phyloP scores from a whole-genome alignment of 192 early-diverging fungal species.

The Podila clonocystis region DNA sequence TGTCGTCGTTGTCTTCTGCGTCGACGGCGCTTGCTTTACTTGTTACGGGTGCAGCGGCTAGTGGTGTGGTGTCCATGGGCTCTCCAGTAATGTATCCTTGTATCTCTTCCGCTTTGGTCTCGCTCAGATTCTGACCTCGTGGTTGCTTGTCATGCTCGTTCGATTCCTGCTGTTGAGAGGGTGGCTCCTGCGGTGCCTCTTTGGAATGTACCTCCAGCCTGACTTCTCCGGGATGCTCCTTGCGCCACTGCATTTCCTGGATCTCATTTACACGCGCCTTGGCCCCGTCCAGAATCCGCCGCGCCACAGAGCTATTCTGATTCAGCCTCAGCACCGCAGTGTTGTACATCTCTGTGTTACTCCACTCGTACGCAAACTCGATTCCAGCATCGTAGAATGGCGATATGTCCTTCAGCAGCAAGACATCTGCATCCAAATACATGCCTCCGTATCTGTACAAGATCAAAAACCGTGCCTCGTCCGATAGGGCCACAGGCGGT shows the following conservation, averaged over 20 bases:
- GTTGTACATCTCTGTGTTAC: slow-evolving; percentile 43
- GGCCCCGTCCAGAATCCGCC: slow-evolving; percentile 44
- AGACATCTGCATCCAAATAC: slow-evolving; percentile 50
- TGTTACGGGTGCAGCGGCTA: background rate
- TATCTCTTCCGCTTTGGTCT: no score
- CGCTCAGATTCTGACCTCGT: no score
- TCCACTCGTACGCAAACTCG: slow-evolving; percentile 55
- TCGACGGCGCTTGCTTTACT: background rate
- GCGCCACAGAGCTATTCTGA: slow-evolving; percentile 21
- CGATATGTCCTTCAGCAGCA: slow-evolving; percentile 45
- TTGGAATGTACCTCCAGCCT: background rate
- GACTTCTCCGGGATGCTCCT: background rate
- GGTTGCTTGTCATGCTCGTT: no score
- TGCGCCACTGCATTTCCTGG: background rate
- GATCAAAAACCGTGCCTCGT: slow-evolving; percentile 50
- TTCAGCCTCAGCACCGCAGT: slow-evolving; percentile 37
- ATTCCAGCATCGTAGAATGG: slow-evolving; percentile 36
- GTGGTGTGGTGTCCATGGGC: background rate
- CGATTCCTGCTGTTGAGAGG: background rate
- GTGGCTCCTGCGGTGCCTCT: background rate
- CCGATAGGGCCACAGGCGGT: slow-evolving; percentile 33
- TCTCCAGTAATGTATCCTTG: background rate
- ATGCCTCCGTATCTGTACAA: slow-evolving; percentile 49
- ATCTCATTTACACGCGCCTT: slow-evolving; percentile 22
- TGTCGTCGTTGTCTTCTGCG: background rate